These are phyloP conservation scores for Miscanthus lutarioriparius DNA, from an alignment of 176 grass and related monocot genomes.

Conservation along the genomic window DNA sequence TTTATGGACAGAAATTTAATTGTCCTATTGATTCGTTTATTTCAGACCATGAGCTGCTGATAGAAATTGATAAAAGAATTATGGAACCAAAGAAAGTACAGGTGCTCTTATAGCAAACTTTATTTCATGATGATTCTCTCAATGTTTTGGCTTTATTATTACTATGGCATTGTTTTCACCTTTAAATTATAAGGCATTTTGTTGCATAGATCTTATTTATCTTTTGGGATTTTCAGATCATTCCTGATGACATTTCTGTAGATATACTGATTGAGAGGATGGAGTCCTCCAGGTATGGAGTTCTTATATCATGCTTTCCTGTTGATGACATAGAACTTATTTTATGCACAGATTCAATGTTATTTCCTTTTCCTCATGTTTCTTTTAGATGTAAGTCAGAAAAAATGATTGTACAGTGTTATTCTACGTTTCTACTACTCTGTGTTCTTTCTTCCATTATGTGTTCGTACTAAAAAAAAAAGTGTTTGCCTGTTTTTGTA, in stretches of 20 bases:
- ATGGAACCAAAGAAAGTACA: conserved; percentile 74
- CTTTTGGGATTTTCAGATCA: conserved; percentile 62
- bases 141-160: conserved; percentile 28
- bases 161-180: neutral
- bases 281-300: conserved; percentile 59
- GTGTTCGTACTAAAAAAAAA: neutral
- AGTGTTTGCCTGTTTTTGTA: conserved; percentile 41
- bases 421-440: neutral
- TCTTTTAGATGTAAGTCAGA: neutral
- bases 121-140: conserved; percentile 3
- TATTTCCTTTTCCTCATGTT: conserved; percentile 19
- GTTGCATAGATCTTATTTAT: conserved; percentile 16
- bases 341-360: neutral
- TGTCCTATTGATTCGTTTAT: conserved; percentile 50
- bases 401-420: neutral
- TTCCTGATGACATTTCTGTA: conserved; percentile 70
- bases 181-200: conserved; percentile 13
- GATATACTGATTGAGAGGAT: conserved; percentile 64
- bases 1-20: conserved; percentile 63
- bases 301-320: conserved; percentile 6
- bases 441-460: neutral
- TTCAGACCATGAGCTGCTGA: conserved; percentile 72
- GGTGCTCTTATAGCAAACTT: conserved; percentile 46
- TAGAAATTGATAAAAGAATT: conserved; percentile 69
- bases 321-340: conserved; percentile 11